phyloP scores from a whole-genome alignment of 148 eudicot species.

The Camellia japonica region DNA sequence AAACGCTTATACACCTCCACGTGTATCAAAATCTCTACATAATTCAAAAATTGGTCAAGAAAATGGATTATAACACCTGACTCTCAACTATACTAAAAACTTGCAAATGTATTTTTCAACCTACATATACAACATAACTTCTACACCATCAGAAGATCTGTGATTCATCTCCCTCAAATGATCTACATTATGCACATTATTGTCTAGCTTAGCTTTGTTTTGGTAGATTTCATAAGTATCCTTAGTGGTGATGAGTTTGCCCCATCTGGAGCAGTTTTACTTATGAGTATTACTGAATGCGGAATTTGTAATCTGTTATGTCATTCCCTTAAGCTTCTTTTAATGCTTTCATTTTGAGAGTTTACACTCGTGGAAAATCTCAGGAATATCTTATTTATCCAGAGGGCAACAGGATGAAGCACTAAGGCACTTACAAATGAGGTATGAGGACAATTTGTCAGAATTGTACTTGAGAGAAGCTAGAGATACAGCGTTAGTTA shows the following conservation, averaged over 20 bases:
- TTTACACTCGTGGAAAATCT: constrained; percentile 56
- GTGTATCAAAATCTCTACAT: too few relatives aligned
- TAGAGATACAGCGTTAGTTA: constrained; percentile 43
- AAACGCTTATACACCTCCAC: too few relatives aligned
- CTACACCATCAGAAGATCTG: too few relatives aligned
- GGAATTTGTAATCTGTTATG: background rate
- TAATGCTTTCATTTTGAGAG: constrained; percentile 29
- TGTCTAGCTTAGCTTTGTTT: background rate
- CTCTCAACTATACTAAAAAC: too few relatives aligned
- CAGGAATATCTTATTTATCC: constrained; percentile 99
- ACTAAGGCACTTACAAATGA: constrained; percentile 40
- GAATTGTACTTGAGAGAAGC: constrained; percentile 35
- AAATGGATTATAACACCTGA: too few relatives aligned
- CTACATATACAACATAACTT: too few relatives aligned
- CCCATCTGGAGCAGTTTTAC: background rate
- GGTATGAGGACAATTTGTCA: constrained; percentile 36
- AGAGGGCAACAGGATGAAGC: constrained; percentile 89
- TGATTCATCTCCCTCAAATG: too few relatives aligned
- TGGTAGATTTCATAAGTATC: background rate
- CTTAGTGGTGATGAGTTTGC: background rate
- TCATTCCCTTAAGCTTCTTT: constrained; percentile 18
- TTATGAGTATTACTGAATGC: background rate
- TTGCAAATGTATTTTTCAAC: too few relatives aligned
- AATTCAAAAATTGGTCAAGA: too few relatives aligned
- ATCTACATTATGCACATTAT: too few relatives aligned